Conservation (phyloP, 257 asterid species). For the Solanum microdontum region DNA sequence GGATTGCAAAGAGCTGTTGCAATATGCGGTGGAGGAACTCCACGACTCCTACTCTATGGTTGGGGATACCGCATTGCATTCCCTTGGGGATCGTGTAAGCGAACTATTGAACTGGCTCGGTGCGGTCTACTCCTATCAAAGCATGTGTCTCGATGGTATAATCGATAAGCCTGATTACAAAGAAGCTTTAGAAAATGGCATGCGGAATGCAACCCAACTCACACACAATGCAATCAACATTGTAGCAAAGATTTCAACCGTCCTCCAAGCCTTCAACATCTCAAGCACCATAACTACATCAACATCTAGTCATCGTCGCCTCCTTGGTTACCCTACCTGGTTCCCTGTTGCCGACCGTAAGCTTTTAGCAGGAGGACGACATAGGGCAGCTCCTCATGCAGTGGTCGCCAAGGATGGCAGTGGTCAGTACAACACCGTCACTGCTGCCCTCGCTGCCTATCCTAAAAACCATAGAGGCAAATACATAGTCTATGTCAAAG, state of each 20-base stretch:
- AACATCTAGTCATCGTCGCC: slow-evolving; percentile 10
- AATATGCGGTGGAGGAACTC: slow-evolving; percentile 36
- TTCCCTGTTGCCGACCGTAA: slow-evolving; percentile 34
- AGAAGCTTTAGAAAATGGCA: slow-evolving; percentile 24
- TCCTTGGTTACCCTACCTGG: slow-evolving; percentile 44
- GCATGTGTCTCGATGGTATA: slow-evolving; percentile 34
- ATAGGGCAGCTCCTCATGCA: slow-evolving; percentile 18
- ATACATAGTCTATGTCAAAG: slow-evolving; percentile 53
- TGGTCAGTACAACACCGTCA: slow-evolving; percentile 41
- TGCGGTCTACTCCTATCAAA: slow-evolving; percentile 32
- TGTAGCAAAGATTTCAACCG: slow-evolving; percentile 25
- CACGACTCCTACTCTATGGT: slow-evolving; percentile 32
- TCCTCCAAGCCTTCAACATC: slow-evolving; percentile 29
- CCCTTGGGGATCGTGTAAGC: slow-evolving; percentile 24
- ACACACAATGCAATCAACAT: slow-evolving; percentile 61
- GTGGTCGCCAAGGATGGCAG: slow-evolving; percentile 68
- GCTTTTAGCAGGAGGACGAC: slow-evolving; percentile 23
- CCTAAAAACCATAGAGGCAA: slow-evolving; percentile 37
- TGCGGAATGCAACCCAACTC: slow-evolving; percentile 39
- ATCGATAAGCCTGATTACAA: slow-evolving; percentile 36
- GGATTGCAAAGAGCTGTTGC: slow-evolving; percentile 53
- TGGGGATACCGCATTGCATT: slow-evolving; percentile 19
- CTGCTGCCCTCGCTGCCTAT: slow-evolving; percentile 37
- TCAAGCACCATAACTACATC: background rate
- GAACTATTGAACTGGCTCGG: slow-evolving; percentile 52